Conservation (phyloP, 805 yeast species). For the Naumovozyma castellii region DNA sequence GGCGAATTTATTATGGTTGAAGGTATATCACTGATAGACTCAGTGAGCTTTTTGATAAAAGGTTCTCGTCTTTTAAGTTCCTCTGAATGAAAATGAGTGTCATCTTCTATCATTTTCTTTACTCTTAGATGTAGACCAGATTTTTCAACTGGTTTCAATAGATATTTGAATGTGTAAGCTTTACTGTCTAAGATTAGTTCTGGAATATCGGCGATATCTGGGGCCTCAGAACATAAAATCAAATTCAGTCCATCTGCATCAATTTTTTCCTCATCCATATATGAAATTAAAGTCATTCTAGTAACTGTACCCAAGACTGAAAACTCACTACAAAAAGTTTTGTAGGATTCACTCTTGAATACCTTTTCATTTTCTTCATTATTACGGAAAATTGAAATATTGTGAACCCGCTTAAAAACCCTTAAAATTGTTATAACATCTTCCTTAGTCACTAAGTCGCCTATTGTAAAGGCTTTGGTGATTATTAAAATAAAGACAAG, state of each 20-base stretch:
- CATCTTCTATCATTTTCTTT: constrained; percentile 4
- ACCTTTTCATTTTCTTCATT: constrained; percentile 10
- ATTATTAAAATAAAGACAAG: constrained; percentile 7
- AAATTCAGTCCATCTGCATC: constrained; percentile 57
- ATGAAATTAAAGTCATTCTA: constrained; percentile 3
- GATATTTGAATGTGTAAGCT: constrained; percentile 11
- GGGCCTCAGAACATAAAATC: constrained; percentile 61
- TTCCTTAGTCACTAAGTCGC: constrained; percentile 3
- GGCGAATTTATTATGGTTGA: no score
- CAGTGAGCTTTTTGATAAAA: no score
- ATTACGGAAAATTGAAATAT: constrained; percentile 3
- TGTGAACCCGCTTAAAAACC: constrained; percentile 8
- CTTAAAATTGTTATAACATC: constrained; percentile 9
- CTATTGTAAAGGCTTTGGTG: constrained; percentile 1
- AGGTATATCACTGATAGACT: no score
- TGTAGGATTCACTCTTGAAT: constrained; percentile 6
- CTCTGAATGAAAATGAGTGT: no score
- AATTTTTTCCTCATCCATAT: constrained; percentile 13
- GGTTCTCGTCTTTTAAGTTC: not conserved
- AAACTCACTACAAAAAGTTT: constrained; percentile 5
- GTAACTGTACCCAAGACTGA: constrained; percentile 4
- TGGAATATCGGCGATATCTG: constrained; percentile 26
- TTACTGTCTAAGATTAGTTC: constrained; percentile 11
- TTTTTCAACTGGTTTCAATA: constrained; percentile 13
- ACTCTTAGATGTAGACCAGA: constrained; percentile 15